Evolutionary conservation across 345 rosid genomes (phyloP).

Genomic region (Excoecaria agallocha): DNA sequence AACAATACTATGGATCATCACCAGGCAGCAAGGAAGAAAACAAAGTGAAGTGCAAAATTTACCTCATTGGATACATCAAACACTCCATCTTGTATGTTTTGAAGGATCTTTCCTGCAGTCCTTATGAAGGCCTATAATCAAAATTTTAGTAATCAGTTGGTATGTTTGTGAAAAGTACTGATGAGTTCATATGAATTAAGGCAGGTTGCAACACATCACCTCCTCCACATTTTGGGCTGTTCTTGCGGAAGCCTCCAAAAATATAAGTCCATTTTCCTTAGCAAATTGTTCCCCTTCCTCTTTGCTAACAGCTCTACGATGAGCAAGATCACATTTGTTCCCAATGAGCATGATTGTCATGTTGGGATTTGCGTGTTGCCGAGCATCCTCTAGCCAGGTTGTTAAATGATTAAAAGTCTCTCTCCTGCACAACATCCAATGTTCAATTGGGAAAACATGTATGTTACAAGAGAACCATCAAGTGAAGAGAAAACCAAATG

Average conservation of each 20-base stretch:
- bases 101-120: conserved; percentile 89
- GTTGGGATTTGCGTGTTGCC: conserved; percentile 98
- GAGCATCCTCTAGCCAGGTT: conserved; percentile 96
- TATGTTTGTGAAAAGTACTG: background rate
- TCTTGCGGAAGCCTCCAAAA: conserved; percentile 97
- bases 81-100: conserved; percentile 83
- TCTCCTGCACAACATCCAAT: conserved; percentile 58
- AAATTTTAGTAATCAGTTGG: background rate
- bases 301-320: conserved; percentile 86
- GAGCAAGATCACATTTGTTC: conserved; percentile 88
- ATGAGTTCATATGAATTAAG: background rate
- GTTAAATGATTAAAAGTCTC: conserved; percentile 98
- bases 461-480: background rate
- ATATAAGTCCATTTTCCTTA: conserved; percentile 82
- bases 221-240: conserved; percentile 97
- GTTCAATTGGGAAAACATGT: conserved; percentile 11
- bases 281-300: conserved; percentile 99
- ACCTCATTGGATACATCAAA: conserved; percentile 93
- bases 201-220: conserved; percentile 36
- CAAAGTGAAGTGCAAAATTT: background rate
- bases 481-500: background rate
- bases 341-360: conserved; percentile 92
- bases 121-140: conserved; percentile 71
- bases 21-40: background rate
- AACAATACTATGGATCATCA: background rate